phyloP scores from a whole-genome alignment of 352 stramenopile species.

The Hyaloperonospora brassicae region DNA sequence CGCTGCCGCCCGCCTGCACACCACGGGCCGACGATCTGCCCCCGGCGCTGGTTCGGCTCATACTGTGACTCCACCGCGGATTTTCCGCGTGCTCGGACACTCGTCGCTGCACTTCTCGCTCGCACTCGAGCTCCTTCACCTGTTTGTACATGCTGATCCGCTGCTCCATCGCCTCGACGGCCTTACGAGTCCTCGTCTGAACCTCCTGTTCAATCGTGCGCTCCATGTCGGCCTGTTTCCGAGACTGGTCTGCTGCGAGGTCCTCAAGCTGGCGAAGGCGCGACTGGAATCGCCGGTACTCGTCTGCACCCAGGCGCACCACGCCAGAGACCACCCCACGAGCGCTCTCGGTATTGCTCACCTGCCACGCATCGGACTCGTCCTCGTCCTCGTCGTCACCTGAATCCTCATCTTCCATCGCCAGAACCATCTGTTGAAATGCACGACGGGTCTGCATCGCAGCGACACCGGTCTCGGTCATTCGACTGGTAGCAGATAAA shows the following conservation, averaged over 20 bases:
- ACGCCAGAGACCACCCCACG: constrained; percentile 27
- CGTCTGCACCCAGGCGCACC: constrained; percentile 52
- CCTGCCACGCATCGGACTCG: constrained; percentile 27
- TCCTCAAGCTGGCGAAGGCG: constrained; percentile 73
- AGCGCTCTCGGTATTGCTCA: constrained; percentile 20
- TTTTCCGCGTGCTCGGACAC: constrained; percentile 42
- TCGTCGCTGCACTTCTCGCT: constrained; percentile 69
- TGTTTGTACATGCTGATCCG: constrained; percentile 84
- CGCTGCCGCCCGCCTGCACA: constrained; percentile 16
- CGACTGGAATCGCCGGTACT: constrained; percentile 82
- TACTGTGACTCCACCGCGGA: constrained; percentile 15
- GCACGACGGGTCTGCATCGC: constrained; percentile 68
- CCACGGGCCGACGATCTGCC: constrained; percentile 16
- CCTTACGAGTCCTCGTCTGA: constrained; percentile 46
- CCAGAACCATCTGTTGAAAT: constrained; percentile 82
- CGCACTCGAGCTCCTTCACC: constrained; percentile 69
- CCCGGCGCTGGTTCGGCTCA: constrained; percentile 12
- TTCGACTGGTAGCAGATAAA: constrained; percentile 16
- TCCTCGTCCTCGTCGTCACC: constrained; percentile 56
- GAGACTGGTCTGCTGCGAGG: constrained; percentile 55
- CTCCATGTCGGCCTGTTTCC: constrained; percentile 66
- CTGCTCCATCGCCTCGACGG: constrained; percentile 71
- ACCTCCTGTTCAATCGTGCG: constrained; percentile 75
- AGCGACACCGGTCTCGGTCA: constrained; percentile 60
- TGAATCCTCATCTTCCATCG: constrained; percentile 68